Conservation (phyloP, 805 yeast genomes). For the Yamadazyma paraphyllophila region DNA sequence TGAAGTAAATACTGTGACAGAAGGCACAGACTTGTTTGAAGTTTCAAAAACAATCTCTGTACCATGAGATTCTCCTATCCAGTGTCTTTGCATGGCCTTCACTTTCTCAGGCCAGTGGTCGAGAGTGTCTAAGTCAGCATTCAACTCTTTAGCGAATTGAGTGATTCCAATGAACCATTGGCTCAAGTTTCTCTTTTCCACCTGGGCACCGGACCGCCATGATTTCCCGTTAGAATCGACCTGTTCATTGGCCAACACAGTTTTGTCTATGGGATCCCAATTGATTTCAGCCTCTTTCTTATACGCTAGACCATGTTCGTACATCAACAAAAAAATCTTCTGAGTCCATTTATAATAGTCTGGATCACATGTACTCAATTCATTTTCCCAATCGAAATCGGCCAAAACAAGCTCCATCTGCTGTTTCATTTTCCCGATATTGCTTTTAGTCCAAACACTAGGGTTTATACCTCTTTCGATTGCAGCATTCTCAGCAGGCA, state of each 20-base stretch:
- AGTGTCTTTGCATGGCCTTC: conserved; percentile 83
- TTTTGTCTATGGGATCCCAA: conserved; percentile 96
- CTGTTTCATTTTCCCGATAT: conserved; percentile 80
- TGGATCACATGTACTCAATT: conserved; percentile 80
- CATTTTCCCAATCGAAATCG: conserved; percentile 92
- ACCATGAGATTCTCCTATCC: conserved; percentile 91
- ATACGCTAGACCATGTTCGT: conserved; percentile 79
- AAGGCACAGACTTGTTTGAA: conserved; percentile 15
- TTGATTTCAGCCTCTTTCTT: conserved; percentile 84
- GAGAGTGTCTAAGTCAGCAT: conserved; percentile 59
- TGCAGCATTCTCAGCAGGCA: conserved; percentile 98
- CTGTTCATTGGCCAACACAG: conserved; percentile 94
- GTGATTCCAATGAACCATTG: conserved; percentile 97
- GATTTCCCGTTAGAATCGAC: conserved; percentile 88
- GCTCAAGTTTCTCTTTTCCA: conserved; percentile 73
- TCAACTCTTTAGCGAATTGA: conserved; percentile 66
- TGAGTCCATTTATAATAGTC: conserved; percentile 94
- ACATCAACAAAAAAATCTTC: conserved; percentile 69
- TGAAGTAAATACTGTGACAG: conserved; percentile 70
- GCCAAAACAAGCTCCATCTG: conserved; percentile 79
- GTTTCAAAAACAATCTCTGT: conserved; percentile 60
- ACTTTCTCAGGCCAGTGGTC: conserved; percentile 87
- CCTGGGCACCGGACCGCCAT: conserved; percentile 96
- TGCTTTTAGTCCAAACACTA: conserved; percentile 73
- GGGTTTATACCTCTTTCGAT: conserved; percentile 81